A percentile compares a stretch with the other conserved stretches of the same genome.
Evolutionary conservation across 345 rosid genomes (phyloP).

Genomic region (Eucalyptus virginea): DNA sequence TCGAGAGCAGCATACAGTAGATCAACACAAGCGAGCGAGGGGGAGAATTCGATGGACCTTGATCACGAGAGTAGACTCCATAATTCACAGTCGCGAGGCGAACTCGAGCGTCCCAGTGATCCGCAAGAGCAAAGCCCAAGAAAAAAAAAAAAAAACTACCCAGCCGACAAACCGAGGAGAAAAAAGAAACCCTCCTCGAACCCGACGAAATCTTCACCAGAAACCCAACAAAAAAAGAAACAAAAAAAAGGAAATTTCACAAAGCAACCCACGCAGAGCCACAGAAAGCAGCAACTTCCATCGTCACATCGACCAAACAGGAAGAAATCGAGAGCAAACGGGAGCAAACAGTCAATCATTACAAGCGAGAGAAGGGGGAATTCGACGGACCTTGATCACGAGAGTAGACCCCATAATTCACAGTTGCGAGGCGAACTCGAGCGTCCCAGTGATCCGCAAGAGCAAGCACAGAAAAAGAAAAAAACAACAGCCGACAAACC

Average conservation of each 20-base stretch:
- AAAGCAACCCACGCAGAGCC: background rate
- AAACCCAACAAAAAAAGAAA: background rate
- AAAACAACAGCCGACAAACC: background rate
- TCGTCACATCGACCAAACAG: background rate
- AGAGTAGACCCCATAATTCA: background rate
- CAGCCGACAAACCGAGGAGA: background rate
- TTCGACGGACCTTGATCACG: slow-evolving; percentile 4
- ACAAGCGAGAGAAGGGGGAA: background rate
- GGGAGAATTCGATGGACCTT: background rate
- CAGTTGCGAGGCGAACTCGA: background rate
- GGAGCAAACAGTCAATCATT: background rate
- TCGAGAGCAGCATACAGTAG: background rate
- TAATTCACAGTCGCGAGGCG: background rate
- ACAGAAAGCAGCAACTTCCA: background rate
- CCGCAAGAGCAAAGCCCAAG: background rate
- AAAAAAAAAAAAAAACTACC: background rate
- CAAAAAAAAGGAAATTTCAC: background rate
- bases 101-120: background rate
- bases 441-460: slow-evolving; percentile 8
- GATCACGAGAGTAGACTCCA: slow-evolving; percentile 7
- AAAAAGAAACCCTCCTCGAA: background rate
- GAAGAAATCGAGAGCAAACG: background rate
- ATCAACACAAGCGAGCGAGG: background rate
- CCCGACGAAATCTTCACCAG: background rate
- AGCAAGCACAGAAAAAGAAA: background rate